Base-by-base conservation (phyloP, 106 monocot genomes). In the Dendrobium huoshanense region DNA sequence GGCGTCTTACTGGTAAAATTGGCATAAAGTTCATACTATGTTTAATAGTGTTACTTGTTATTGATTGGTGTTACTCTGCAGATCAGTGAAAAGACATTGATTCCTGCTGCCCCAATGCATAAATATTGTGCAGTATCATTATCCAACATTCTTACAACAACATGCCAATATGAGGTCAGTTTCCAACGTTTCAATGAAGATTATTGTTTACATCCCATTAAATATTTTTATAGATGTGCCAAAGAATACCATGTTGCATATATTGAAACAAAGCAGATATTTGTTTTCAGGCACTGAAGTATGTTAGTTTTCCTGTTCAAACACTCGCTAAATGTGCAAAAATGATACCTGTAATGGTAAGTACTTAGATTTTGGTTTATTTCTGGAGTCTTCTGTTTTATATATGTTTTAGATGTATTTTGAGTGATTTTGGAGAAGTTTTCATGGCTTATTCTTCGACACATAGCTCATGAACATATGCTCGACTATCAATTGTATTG, bases 271-370 rank as follows among this genome's bases (percentile, higher is more conserved):
- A 43, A 19, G 19, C 1, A 17, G n/a, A 43, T 74, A 74, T 44
- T 74, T 44, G 37, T 2, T 87, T 89, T 84, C 95, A 98, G 98
- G 98, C 98, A 44, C 90, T 98, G 48, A 98, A 98, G 78, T 98
- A 98, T 88, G 98, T 98, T 9, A 98, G 98, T 80, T 98, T 98
- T 83, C 98, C 98, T 49, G 89, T 98, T 44, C 98, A 98, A 76
- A 98, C 95, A 55, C 92, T 98, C 67, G 98, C 98, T 45, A 98
- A 98, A 85, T 93, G 98, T 79, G 98, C 98, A 73, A 98, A 98
- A 87, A 98, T 92, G 98, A 92, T 98, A 85, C 98, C 98, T 84
- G 94, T 98, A 11, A 98, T 98, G 98, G 98, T 98, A 89, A 80
- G 84, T 79, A 27, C 27, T 6, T 20, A 15, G 19, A 74, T 44